Evolutionary conservation across 2,329 filamentous ascomycete species (phyloP).

Genomic region (Diaporthe sp.): DNA sequence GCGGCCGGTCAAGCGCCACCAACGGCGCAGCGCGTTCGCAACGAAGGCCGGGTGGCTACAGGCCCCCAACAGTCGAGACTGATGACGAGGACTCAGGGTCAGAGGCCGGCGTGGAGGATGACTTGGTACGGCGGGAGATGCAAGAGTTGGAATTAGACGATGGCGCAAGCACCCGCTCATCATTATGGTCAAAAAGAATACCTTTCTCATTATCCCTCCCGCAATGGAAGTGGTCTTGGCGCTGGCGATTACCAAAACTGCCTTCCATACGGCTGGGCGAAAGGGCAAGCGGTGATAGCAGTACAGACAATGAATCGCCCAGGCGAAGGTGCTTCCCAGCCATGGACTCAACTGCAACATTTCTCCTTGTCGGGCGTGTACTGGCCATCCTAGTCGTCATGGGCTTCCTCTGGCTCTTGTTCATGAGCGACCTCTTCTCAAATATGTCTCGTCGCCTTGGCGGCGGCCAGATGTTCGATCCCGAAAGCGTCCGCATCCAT

Average conservation of each 20-base stretch:
- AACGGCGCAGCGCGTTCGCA: constrained; percentile 49
- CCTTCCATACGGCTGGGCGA: constrained; percentile 57
- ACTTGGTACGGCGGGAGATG: constrained; percentile 82
- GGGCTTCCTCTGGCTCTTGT: constrained; percentile 84
- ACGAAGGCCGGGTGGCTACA: constrained; percentile 71
- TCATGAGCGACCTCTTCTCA: constrained; percentile 86
- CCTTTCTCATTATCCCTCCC: constrained; percentile 65
- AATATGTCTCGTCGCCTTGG: constrained; percentile 72
- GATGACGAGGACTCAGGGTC: constrained; percentile 74
- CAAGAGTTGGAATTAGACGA: constrained; percentile 83
- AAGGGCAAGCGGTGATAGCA: constrained; percentile 37
- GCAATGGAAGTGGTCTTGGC: constrained; percentile 68
- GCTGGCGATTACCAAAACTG: constrained; percentile 63
- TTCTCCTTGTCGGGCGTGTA: constrained; percentile 78
- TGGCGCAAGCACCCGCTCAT: constrained; percentile 51
- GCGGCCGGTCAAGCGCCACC: constrained; percentile 54
- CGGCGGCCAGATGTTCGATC: constrained; percentile 81
- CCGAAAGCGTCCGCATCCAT: constrained; percentile 83
- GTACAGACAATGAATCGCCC: constrained; percentile 42
- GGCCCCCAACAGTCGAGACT: constrained; percentile 82
- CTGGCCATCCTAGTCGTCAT: constrained; percentile 82
- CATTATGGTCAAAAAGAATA: constrained; percentile 68
- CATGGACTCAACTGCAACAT: constrained; percentile 56
- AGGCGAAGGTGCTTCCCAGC: constrained; percentile 48
- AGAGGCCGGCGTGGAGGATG: constrained; percentile 66